Base-by-base conservation (phyloP, 768 basidiomycete species). In the Russula brevipes region DNA sequence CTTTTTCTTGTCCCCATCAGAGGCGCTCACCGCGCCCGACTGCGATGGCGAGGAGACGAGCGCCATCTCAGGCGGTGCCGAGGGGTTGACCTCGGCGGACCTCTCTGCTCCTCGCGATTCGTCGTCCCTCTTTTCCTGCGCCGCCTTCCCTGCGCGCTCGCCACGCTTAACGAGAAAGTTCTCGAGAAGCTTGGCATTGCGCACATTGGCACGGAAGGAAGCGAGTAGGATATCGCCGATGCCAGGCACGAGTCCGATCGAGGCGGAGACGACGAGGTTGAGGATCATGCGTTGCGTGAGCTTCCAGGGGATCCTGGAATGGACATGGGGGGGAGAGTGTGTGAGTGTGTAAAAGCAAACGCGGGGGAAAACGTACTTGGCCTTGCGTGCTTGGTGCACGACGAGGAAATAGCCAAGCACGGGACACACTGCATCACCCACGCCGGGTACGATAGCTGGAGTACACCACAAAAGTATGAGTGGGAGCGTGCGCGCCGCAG, bases 101-200 rank as follows among this genome's bases (percentile, higher is more conserved):
- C 41, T n/a, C 8, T 52, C 51, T 35, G n/a, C 19, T 17, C 33
- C 46, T 35, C 24, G 51, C n/a, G n/a, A 44, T n/a, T 39, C 46
- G 6, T 41, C 45, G 6, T 24, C 31, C 31, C 7, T 56, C 24
- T 30, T 30, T 24, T 54, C 53, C 16, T 52, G 31, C 7, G n/a
- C n/a, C n/a, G 56, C 33, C 36, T 31, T 58, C 3, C 17, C 24
- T 41, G 31, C 42, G 9, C 53, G 30, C 31, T 47, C 60, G 35
- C 90, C 92, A 50, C 94, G 80, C 36, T 91, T 78, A 41, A 87
- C 80, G 58, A 97, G 75, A 73, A 83, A 94, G 72, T 94, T 91
- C 70, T 95, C 92, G 52, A 98, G 78, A 53, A 97, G 76, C 5
- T 82, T 82, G 11, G 92, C 94, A 69, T 98, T 97, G 64, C 95